Evolutionary conservation across 2,329 filamentous ascomycete species (phyloP), one percentile per base, ranked within the genome.

Genomic region (Pseudopithomyces maydicus): DNA sequence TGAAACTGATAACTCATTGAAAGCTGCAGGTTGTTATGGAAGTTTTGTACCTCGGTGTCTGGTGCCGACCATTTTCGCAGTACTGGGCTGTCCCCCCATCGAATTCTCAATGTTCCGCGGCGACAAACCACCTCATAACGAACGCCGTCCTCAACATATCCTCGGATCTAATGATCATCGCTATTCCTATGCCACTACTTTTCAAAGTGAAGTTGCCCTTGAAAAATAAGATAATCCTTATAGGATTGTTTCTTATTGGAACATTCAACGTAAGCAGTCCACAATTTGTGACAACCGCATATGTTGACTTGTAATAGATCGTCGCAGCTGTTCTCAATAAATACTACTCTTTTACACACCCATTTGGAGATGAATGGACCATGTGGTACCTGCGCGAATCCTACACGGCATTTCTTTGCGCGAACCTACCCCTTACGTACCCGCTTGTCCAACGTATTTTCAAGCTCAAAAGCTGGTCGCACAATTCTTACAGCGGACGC

Each of bases 341-440:
- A 57, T 84, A 85, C 65, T 86, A 86, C 73, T 85, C 83, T 43
- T 86, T 88, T 57, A 80, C 74, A 15, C 72, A 84, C 19, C 83
- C 83, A 0, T 87, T 85, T 67, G 83, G 82, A 2, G 75, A 77
- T 14, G 72, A 82, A 36, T 88, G 85, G 77, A 80, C 85, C 0
- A 82, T 82, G 62, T 88, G 85, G 85, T 86, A 76, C 55, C 80
- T 85, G 8, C 80, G 84, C 26, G 85, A 88, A 66, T 80, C 81
- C 12, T 84, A 81, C 43, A 85, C 85, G 0, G 84, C 85, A 6
- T 78, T 88, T 39, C 79, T 86, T 47, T 85, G 87, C 15, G 81
- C 84, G 26, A 88, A 88, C 57, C 77, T 88, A 6, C 85, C 85
- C 0, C 82, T 87, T 47, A 82, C 81, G 59, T 88, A 84, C 81